These are phyloP conservation scores for Macaranga tanarius DNA, from an alignment of 441 rosid species.

Conservation along the genomic window DNA sequence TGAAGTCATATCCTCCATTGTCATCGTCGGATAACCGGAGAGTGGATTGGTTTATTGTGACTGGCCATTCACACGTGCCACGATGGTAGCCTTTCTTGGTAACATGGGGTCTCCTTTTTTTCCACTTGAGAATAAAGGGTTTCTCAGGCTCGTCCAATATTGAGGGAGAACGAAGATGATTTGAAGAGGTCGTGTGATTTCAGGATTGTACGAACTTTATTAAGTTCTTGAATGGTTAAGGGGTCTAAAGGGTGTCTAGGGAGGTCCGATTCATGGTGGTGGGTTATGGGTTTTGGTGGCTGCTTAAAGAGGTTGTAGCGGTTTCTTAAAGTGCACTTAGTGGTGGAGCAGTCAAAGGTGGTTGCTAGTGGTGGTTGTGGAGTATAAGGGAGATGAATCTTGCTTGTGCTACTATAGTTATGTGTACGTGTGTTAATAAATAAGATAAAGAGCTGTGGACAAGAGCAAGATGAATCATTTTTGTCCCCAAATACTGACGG, in stretches of 20 bases:
- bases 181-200: conserved; percentile 57
- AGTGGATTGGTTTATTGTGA: conserved; percentile 33
- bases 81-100: conserved; percentile 67
- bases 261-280: conserved; percentile 41
- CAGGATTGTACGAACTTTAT: conserved; percentile 54
- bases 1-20: conserved; percentile 73
- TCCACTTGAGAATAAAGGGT: conserved; percentile 51
- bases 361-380: conserved; percentile 33
- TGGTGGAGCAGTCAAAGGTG: conserved; percentile 50
- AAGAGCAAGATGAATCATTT: too few species aligned
- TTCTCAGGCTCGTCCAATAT: conserved; percentile 80
- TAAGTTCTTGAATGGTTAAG: conserved; percentile 62
- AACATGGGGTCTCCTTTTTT: conserved; percentile 53
- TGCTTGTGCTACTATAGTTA: too few species aligned
- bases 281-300: conserved; percentile 33
- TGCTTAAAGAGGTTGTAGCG: conserved; percentile 29
- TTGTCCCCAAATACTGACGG: too few species aligned
- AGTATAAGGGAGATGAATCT: conserved; percentile 42
- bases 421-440: too few species aligned
- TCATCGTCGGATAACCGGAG: conserved; percentile 79
- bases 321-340: conserved; percentile 33
- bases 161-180: conserved; percentile 42
- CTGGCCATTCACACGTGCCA: conserved; percentile 50
- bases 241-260: conserved; percentile 90
- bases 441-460: too few species aligned